Evolutionary conservation across 345 rosid genomes (phyloP).

Genomic region (Microthlaspi erraticum): DNA sequence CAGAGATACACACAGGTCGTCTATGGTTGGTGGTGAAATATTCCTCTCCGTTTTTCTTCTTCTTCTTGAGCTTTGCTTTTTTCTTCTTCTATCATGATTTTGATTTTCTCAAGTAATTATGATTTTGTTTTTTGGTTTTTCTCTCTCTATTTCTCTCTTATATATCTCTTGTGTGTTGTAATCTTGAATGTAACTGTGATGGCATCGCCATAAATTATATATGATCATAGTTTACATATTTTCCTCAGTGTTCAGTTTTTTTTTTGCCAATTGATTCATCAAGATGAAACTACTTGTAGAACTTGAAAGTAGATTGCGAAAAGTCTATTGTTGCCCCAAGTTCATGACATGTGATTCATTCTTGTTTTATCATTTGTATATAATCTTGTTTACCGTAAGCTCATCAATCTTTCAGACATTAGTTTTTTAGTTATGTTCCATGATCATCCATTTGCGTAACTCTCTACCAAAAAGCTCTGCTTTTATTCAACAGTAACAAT

Average conservation of each 20-base stretch:
- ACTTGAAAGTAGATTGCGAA: background rate
- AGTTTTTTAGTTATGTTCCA: background rate
- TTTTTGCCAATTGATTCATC: no score
- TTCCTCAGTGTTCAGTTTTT: background rate
- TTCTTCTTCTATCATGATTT: no score
- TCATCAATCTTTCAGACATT: background rate
- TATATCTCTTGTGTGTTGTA: constrained; percentile 31
- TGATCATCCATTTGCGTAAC: background rate
- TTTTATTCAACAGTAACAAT: background rate
- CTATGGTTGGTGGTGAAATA: constrained; percentile 80
- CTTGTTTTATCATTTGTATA: constrained; percentile 5
- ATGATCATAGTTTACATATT: constrained; percentile 23
- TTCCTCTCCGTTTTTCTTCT: background rate
- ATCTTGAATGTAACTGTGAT: constrained; percentile 38
- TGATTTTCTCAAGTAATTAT: constrained; percentile 36
- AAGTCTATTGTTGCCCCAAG: background rate
- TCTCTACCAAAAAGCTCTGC: background rate
- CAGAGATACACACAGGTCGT: constrained; percentile 70
- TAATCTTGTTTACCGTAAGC: background rate
- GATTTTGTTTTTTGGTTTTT: background rate
- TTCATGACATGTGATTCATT: constrained; percentile 2
- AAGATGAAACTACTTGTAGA: background rate
- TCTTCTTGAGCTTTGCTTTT: constrained; percentile 1
- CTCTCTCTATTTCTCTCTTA: background rate
- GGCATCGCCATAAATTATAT: constrained; percentile 15